Percentiles rank a stretch among this genome's conserved stretches.
Conservation (phyloP, 2,329 filamentous ascomycete species). For the Hypoxylon sp. region DNA sequence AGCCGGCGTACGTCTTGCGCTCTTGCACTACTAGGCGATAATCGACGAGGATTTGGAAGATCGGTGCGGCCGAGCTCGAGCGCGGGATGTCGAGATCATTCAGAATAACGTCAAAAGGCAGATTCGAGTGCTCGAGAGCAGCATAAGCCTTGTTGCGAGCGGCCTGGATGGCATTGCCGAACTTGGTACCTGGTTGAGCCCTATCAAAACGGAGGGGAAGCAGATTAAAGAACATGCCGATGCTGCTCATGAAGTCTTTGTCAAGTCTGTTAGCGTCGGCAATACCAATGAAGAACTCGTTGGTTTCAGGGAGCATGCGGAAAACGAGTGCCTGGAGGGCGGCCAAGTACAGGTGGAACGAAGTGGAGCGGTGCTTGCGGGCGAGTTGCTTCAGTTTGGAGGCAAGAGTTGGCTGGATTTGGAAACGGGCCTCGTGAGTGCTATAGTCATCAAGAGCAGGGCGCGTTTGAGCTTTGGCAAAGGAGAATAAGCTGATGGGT, state of each 20-base stretch:
- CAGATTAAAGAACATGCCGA: constrained; percentile 60
- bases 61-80: constrained; percentile 57
- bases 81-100: constrained; percentile 59
- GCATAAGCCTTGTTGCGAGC: constrained; percentile 15
- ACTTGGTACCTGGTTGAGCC: constrained; percentile 5
- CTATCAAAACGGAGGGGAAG: constrained; percentile 54
- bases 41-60: constrained; percentile 65
- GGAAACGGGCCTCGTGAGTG: too few species aligned
- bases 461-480: too few species aligned
- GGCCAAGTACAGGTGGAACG: constrained; percentile 57
- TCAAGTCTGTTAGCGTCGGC: constrained; percentile 57
- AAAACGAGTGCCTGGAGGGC: constrained; percentile 47
- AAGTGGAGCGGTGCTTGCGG: constrained; percentile 32
- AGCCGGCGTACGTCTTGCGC: constrained; percentile 46
- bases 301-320: constrained; percentile 49
- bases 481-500: too few species aligned
- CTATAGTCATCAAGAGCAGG: too few species aligned
- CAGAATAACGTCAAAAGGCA: constrained; percentile 65
- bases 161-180: constrained; percentile 12
- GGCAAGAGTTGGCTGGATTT: too few species aligned
- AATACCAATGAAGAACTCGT: constrained; percentile 60
- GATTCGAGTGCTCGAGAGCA: constrained; percentile 57
- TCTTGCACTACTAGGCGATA: constrained; percentile 58
- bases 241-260: constrained; percentile 43
- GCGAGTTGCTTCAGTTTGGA: too few species aligned